A percentile compares a stretch with the other conserved stretches of the same genome.
phyloP scores from a whole-genome alignment of 2,329 filamentous ascomycete genomes.

The Plenodomus lindquistii region DNA sequence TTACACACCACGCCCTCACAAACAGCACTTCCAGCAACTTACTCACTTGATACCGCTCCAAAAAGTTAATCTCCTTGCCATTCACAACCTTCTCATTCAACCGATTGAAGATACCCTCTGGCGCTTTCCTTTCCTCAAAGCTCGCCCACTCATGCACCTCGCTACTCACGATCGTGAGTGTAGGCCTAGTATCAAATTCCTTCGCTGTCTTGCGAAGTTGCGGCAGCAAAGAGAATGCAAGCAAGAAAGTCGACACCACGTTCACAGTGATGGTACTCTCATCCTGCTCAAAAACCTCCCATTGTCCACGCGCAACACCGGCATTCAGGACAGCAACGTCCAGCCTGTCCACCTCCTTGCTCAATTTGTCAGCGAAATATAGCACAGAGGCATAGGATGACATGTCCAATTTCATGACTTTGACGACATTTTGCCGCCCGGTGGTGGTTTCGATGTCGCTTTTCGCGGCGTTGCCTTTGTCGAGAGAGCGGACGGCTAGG shows the following conservation, averaged over 20 bases:
- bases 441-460: slow-evolving; percentile 45
- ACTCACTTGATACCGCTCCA: slow-evolving; percentile 28
- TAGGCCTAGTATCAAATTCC: slow-evolving; percentile 27
- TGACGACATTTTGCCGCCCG: slow-evolving; percentile 36
- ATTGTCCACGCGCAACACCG: slow-evolving; percentile 35
- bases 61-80: slow-evolving; percentile 10
- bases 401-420: slow-evolving; percentile 55
- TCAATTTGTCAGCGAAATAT: slow-evolving; percentile 34
- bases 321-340: slow-evolving; percentile 48
- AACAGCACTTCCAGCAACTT: slow-evolving; percentile 40
- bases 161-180: slow-evolving; percentile 37
- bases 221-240: slow-evolving; percentile 34
- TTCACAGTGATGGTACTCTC: slow-evolving; percentile 46
- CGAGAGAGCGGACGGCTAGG: slow-evolving; percentile 48
- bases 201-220: slow-evolving; percentile 30
- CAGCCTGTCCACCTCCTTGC: slow-evolving; percentile 29
- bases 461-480: slow-evolving; percentile 52
- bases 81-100: slow-evolving; percentile 21
- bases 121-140: slow-evolving; percentile 28
- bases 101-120: slow-evolving; percentile 33
- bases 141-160: slow-evolving; percentile 36
- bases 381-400: slow-evolving; percentile 44
- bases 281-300: slow-evolving; percentile 29
- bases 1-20: slow-evolving; percentile 26
- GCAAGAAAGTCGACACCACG: slow-evolving; percentile 45